phyloP scores from a whole-genome alignment of 345 rosid species.

The Populus deltoides region DNA sequence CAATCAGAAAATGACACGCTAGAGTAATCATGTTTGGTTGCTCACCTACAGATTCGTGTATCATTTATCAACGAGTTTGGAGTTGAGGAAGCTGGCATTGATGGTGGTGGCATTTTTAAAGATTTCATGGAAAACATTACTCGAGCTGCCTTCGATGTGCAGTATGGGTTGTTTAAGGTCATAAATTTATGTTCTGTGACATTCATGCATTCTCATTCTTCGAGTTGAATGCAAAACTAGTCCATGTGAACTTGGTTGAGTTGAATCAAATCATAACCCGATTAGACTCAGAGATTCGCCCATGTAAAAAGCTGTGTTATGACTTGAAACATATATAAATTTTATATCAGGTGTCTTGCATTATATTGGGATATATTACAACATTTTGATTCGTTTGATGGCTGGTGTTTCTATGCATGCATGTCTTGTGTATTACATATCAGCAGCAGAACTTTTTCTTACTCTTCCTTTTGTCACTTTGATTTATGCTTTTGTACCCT shows the following conservation, averaged over 20 bases:
- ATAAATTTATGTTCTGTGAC: constrained; percentile 10
- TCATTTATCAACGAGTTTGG: constrained; percentile 94
- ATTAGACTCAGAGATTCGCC: neutral
- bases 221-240: neutral
- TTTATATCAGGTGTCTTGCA: neutral
- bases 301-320: neutral
- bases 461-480: neutral
- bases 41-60: constrained; percentile 76
- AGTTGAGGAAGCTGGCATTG: constrained; percentile 99
- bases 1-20: constrained; percentile 2
- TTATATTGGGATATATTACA: neutral
- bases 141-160: constrained; percentile 95
- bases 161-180: constrained; percentile 98
- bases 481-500: neutral
- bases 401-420: neutral
- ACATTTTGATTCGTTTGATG: neutral
- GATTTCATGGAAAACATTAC: constrained; percentile 99
- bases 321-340: neutral
- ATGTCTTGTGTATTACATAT: neutral
- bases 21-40: constrained; percentile 18
- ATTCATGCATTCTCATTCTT: neutral
- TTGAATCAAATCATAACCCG: neutral
- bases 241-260: neutral
- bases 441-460: neutral
- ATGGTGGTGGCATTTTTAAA: constrained; percentile 99